phyloP scores from a whole-genome alignment of 1,284 basidiomycete genomes.

The Cutaneotrichosporon mucoides region DNA sequence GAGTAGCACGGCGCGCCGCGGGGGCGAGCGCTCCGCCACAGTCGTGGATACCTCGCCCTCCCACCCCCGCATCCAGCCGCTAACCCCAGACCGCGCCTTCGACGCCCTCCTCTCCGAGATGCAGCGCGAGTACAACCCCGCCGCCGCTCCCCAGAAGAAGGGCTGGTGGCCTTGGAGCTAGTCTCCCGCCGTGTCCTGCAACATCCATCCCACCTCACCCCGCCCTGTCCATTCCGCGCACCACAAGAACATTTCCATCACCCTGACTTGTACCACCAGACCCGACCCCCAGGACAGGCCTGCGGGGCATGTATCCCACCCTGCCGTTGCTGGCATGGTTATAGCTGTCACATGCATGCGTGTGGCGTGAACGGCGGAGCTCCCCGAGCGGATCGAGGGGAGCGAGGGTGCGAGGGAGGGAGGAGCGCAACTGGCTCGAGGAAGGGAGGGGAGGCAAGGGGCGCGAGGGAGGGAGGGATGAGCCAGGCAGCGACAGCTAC shows the following conservation, averaged over 20 bases:
- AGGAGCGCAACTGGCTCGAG: too few relatives aligned
- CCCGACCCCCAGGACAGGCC: not conserved
- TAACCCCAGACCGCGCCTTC: conserved; percentile 69
- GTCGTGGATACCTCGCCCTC: too few relatives aligned
- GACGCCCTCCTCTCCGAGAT: conserved; percentile 83
- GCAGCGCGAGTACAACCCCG: conserved; percentile 49
- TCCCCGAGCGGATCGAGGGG: too few relatives aligned
- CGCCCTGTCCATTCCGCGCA: conserved; percentile 1
- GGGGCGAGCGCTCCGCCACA: too few relatives aligned
- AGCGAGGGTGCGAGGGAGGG: too few relatives aligned
- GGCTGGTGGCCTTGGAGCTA: conserved; percentile 33
- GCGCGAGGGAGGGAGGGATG: too few relatives aligned
- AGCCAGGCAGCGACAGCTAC: too few relatives aligned
- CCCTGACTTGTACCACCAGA: conserved; percentile 11
- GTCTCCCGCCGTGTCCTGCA: not conserved
- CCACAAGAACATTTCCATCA: conserved; percentile 5
- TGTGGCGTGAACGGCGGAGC: not conserved
- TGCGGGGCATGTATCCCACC: conserved; percentile 9
- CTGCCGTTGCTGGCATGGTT: not conserved
- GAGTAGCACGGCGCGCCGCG: conserved; percentile 47
- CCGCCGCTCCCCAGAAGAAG: conserved; percentile 44
- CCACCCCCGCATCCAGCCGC: not conserved
- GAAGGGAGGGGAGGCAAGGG: too few relatives aligned
- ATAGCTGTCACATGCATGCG: conserved; percentile 3
- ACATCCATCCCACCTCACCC: not conserved